phyloP scores from a whole-genome alignment of 345 rosid species.

The Melastoma malabathricum region DNA sequence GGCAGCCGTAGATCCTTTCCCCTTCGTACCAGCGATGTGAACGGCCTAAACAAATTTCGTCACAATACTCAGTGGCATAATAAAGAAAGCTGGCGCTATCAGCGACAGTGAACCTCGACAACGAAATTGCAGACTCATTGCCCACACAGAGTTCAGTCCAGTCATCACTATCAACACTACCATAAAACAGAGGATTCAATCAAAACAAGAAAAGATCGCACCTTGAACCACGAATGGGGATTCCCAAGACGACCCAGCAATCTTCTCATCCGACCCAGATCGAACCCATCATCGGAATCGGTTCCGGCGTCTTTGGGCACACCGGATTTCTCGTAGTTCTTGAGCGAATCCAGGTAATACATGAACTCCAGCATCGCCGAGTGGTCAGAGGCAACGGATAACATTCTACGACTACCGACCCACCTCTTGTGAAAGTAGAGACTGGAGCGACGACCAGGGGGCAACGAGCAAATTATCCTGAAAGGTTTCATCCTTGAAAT shows the following conservation, averaged over 20 bases:
- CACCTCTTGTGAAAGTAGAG: too few relatives aligned
- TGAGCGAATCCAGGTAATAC: slow-evolving; percentile 60
- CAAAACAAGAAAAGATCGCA: slow-evolving; percentile 8
- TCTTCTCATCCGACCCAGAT: slow-evolving; percentile 68
- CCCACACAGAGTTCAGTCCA: too few relatives aligned
- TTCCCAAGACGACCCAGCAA: slow-evolving; percentile 62
- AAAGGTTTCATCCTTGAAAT: too few relatives aligned
- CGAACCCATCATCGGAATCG: slow-evolving; percentile 74
- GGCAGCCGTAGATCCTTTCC: slow-evolving; percentile 90
- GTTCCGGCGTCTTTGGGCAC: slow-evolving; percentile 81
- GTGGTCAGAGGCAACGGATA: slow-evolving; percentile 15
- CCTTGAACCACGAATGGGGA: slow-evolving; percentile 74
- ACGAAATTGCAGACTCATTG: too few relatives aligned
- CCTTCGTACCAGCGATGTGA: slow-evolving; percentile 94
- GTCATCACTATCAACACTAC: too few relatives aligned
- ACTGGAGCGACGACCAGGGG: too few relatives aligned
- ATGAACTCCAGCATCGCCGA: slow-evolving; percentile 42
- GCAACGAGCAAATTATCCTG: too few relatives aligned
- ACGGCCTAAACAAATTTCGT: slow-evolving; percentile 23
- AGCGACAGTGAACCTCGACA: too few relatives aligned
- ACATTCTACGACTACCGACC: too few relatives aligned
- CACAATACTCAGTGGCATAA: too few relatives aligned
- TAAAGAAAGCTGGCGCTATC: too few relatives aligned
- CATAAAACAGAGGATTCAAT: too few relatives aligned
- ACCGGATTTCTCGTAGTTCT: slow-evolving; percentile 78